Conservation (phyloP, 2,329 filamentous ascomycete genomes). For the Botryotinia narcissicola region DNA sequence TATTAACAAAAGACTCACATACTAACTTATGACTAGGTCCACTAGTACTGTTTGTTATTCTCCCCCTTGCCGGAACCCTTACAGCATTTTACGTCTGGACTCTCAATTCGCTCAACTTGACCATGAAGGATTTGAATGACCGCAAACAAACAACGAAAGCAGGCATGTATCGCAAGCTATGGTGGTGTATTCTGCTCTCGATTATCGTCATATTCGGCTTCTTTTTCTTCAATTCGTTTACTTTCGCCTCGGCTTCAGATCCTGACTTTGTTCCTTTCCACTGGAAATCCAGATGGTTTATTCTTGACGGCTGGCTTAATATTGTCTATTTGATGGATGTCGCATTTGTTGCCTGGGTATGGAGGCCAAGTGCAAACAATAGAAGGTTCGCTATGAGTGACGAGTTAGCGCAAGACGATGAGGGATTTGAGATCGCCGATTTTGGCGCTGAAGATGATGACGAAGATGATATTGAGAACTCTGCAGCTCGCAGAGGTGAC, state of each 20-base stretch:
- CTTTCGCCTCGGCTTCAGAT: constrained; percentile 80
- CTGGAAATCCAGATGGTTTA: constrained; percentile 97
- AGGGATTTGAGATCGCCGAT: constrained; percentile 94
- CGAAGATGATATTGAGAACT: constrained; percentile 54
- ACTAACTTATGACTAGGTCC: constrained; percentile 54
- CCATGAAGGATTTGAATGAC: constrained; percentile 93
- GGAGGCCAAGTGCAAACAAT: constrained; percentile 96
- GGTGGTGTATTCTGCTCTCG: constrained; percentile 93
- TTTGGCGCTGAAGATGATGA: constrained; percentile 69
- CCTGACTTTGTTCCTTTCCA: constrained; percentile 93
- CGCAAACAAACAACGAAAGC: constrained; percentile 93
- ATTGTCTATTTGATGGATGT: constrained; percentile 94
- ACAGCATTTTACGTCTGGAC: constrained; percentile 99
- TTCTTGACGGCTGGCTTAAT: constrained; percentile 96
- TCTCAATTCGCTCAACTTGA: constrained; percentile 88
- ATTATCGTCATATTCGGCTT: constrained; percentile 97
- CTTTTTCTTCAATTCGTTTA: constrained; percentile 98
- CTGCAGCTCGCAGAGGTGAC: constrained; percentile 45
- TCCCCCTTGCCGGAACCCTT: constrained; percentile 85
- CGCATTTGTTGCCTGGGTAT: constrained; percentile 88
- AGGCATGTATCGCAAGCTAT: constrained; percentile 95
- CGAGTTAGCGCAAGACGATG: constrained; percentile 97
- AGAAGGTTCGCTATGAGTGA: constrained; percentile 98
- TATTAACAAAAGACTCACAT: background rate
- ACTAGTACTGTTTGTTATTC: constrained; percentile 86